A percentile compares a stretch with the other conserved stretches of the same genome.
These are phyloP conservation scores for Septoria linicola DNA, from an alignment of 2,329 filamentous ascomycete species.

Conservation along the genomic window DNA sequence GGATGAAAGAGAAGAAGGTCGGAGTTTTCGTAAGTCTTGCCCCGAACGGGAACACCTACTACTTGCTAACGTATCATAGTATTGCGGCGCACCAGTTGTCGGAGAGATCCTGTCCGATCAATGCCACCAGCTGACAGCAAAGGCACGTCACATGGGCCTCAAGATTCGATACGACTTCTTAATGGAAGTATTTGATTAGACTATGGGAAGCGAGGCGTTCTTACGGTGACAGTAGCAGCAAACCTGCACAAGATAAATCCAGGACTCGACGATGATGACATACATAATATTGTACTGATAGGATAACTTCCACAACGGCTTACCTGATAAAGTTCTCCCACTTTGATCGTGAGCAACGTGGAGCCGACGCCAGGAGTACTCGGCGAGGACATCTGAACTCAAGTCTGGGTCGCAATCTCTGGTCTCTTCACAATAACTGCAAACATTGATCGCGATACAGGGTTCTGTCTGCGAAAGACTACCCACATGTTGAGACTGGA, in stretches of 20 bases:
- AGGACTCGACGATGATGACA: too few relatives aligned
- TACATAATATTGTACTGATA: not conserved
- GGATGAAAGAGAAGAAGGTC: conserved; percentile 32
- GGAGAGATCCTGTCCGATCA: conserved; percentile 57
- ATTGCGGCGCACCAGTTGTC: conserved; percentile 57
- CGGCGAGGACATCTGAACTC: too few relatives aligned
- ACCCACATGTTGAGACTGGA: conserved; percentile 8
- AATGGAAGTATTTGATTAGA: conserved; percentile 56
- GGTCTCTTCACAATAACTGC: not conserved
- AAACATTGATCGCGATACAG: conserved; percentile 4
- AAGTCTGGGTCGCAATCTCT: conserved; percentile 11
- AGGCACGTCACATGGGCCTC: conserved; percentile 53
- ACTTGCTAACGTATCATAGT: conserved; percentile 31
- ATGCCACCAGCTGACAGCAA: conserved; percentile 52
- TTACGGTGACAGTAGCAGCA: not conserved
- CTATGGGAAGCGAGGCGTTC: not conserved
- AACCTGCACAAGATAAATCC: not conserved
- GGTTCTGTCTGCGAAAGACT: conserved; percentile 8
- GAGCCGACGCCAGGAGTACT: too few relatives aligned
- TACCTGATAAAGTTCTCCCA: not conserved
- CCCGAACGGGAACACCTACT: conserved; percentile 36
- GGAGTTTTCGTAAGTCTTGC: conserved; percentile 47
- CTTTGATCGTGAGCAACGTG: not conserved
- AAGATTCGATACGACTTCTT: conserved; percentile 58
- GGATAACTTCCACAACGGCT: not conserved